These are phyloP conservation scores for Starmerella apis DNA, from an alignment of 805 yeast genomes.

Conservation along the genomic window DNA sequence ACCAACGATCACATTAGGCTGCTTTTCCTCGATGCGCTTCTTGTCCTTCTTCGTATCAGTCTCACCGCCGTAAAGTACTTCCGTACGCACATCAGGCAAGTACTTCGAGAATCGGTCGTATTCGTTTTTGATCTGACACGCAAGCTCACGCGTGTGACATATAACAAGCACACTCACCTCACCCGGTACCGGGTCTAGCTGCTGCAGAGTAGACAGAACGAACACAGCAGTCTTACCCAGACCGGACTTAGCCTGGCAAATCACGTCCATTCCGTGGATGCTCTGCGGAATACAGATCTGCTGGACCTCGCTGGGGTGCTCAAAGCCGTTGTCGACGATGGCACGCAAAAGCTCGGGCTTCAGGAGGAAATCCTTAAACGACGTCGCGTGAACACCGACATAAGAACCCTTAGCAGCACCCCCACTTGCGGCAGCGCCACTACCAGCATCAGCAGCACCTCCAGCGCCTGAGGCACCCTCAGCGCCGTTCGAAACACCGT, in stretches of 20 bases:
- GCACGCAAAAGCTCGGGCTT: slow-evolving; percentile 97
- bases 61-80: slow-evolving; percentile 94
- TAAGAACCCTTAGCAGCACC: slow-evolving; percentile 80
- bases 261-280: slow-evolving; percentile 91
- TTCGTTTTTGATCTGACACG: slow-evolving; percentile 95
- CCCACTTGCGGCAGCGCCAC: slow-evolving; percentile 16
- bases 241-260: slow-evolving; percentile 99
- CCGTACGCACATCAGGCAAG: slow-evolving; percentile 95
- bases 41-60: slow-evolving; percentile 66
- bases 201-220: slow-evolving; percentile 90
- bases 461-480: slow-evolving; percentile 27
- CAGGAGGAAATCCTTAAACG: slow-evolving; percentile 92
- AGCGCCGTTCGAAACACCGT: slow-evolving; percentile 3
- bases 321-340: slow-evolving; percentile 97
- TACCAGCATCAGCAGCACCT: slow-evolving; percentile 34
- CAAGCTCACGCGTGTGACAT: slow-evolving; percentile 98
- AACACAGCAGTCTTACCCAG: slow-evolving; percentile 98
- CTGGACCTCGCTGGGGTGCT: slow-evolving; percentile 99
- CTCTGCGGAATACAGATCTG: slow-evolving; percentile 98
- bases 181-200: slow-evolving; percentile 94
- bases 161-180: slow-evolving; percentile 89
- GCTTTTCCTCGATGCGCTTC: slow-evolving; percentile 79
- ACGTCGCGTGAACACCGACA: slow-evolving; percentile 96
- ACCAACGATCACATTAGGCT: slow-evolving; percentile 94
- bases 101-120: slow-evolving; percentile 95